phyloP scores from a whole-genome alignment of 768 basidiomycete species.

The Mycena haematopus region DNA sequence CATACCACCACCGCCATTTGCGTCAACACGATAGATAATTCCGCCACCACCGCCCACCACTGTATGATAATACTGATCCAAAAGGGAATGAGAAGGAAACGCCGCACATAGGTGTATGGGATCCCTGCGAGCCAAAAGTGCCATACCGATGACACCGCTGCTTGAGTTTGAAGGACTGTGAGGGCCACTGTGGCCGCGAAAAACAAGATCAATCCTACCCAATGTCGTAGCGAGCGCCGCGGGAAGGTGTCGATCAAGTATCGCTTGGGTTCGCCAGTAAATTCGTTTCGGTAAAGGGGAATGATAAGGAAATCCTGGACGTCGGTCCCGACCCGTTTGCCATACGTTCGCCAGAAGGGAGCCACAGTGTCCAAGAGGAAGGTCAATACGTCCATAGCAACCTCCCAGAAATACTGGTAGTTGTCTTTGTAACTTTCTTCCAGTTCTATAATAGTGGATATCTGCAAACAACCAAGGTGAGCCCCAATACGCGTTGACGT shows the following conservation, averaged over 20 bases:
- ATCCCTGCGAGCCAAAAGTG: constrained; percentile 66
- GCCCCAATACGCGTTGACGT: neutral
- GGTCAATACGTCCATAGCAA: constrained; percentile 80
- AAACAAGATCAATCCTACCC: constrained; percentile 66
- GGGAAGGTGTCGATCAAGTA: constrained; percentile 68
- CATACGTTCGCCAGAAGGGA: constrained; percentile 83
- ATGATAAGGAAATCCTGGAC: constrained; percentile 82
- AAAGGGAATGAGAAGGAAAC: constrained; percentile 67
- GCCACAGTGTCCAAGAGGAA: constrained; percentile 78
- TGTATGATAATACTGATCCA: constrained; percentile 68
- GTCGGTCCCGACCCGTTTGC: constrained; percentile 82
- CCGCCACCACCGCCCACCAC: constrained; percentile 69
- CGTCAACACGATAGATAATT: constrained; percentile 60
- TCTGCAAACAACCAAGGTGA: constrained; percentile 43
- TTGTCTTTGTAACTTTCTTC: constrained; percentile 83
- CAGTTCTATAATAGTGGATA: constrained; percentile 71
- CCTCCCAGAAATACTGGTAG: constrained; percentile 83
- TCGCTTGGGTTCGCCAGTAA: constrained; percentile 76
- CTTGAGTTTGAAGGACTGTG: constrained; percentile 61
- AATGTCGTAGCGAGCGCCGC: constrained; percentile 68
- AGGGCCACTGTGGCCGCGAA: constrained; percentile 53
- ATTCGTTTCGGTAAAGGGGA: constrained; percentile 84
- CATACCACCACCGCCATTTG: constrained; percentile 67
- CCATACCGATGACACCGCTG: constrained; percentile 59
- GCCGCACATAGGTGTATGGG: constrained; percentile 65